These are phyloP conservation scores for Dissophora globulifera DNA, from an alignment of 192 early-diverging fungal genomes.

Conservation along the genomic window DNA sequence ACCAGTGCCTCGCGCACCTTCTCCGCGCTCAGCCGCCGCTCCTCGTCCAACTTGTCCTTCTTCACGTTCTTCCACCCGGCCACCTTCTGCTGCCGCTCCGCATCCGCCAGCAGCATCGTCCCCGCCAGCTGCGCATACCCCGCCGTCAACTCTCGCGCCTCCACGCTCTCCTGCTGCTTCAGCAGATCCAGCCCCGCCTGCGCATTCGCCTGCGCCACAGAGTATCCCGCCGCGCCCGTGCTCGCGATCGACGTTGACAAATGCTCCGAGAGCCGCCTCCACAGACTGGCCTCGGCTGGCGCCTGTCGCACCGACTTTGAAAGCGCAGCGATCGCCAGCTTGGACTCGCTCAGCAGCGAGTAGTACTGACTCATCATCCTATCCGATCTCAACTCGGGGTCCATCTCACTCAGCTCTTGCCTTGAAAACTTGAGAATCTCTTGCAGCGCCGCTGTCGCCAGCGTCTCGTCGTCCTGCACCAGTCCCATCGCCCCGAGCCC, in stretches of 20 bases:
- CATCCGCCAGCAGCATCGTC: slow-evolving; percentile 40
- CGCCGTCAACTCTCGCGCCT: slow-evolving; percentile 38
- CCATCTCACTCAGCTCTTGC: slow-evolving; percentile 52
- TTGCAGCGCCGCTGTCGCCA: slow-evolving; percentile 71
- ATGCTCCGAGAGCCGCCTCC: slow-evolving; percentile 55
- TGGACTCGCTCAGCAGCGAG: slow-evolving; percentile 31
- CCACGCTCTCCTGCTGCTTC: slow-evolving; percentile 18
- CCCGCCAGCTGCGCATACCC: slow-evolving; percentile 54
- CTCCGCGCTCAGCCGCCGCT: slow-evolving; percentile 24
- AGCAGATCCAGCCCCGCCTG: slow-evolving; percentile 37
- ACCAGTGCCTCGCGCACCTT: slow-evolving; percentile 12
- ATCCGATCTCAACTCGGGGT: slow-evolving; percentile 37
- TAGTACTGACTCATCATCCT: slow-evolving; percentile 43
- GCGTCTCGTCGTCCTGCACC: slow-evolving; percentile 65
- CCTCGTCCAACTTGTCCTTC: slow-evolving; percentile 44
- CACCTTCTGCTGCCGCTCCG: slow-evolving; percentile 35
- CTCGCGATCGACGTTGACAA: slow-evolving; percentile 23
- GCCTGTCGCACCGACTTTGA: slow-evolving; percentile 56
- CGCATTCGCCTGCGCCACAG: slow-evolving; percentile 51
- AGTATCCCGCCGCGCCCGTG: slow-evolving; percentile 14
- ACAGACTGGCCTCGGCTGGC: slow-evolving; percentile 51
- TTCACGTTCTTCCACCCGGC: slow-evolving; percentile 38
- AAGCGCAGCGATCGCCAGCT: slow-evolving; percentile 48
- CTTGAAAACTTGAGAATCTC: slow-evolving; percentile 71
- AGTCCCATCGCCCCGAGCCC: slow-evolving; percentile 76